Base-by-base conservation (phyloP, 2,329 filamentous ascomycete species). In the Paraphaeosphaeria minitans region DNA sequence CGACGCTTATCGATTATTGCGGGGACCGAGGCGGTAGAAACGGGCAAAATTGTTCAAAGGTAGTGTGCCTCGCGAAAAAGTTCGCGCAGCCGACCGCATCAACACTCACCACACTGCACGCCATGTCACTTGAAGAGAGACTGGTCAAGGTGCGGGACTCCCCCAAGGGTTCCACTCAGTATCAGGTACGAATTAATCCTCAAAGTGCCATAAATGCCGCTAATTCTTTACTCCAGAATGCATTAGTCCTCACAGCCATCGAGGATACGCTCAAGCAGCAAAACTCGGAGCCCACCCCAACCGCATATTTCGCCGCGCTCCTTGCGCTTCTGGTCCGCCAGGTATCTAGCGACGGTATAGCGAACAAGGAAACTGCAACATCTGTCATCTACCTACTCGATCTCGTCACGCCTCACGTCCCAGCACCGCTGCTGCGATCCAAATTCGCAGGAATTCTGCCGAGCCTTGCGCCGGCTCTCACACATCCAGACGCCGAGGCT, bases 321-420 rank as follows among this genome's bases (percentile, higher is more conserved):
- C 84, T 99, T 47, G 92, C 93, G 39, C 85, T 99, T 3, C 86
- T 99, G 3, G 86, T 87, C 69, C 91, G 96, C 78, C 89, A 92
- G 29, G 84, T 90, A 55, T 86, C 84, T 41, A 77, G 81, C 64
- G 80, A 84, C 57, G 89, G 87, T 53, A 86, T 87, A 55, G 82
- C 90, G 56, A 94, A 94, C 75, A 91, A 91, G 75, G 92, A 96
- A 64, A 82, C 96, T 60, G 90, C 91, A 33, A 88, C 90, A 22
- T 91, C 94, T 2, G 90, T 96, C 65, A 90, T 99, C 68, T 99
- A 99, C 78, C 88, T 99, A 16, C 92, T 99, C 81, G 94, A 99
- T 78, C 83, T 96, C 66, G 87, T 97, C 68, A 95, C 93, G 16
- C 90, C 91, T 59, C 91, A 89, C 79, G 88, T 93, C 61, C 92